Percentiles rank a stretch among this genome's conserved stretches.
These are phyloP conservation scores for Leccinum uliginosum DNA, from an alignment of 768 basidiomycete species.

Conservation along the genomic window DNA sequence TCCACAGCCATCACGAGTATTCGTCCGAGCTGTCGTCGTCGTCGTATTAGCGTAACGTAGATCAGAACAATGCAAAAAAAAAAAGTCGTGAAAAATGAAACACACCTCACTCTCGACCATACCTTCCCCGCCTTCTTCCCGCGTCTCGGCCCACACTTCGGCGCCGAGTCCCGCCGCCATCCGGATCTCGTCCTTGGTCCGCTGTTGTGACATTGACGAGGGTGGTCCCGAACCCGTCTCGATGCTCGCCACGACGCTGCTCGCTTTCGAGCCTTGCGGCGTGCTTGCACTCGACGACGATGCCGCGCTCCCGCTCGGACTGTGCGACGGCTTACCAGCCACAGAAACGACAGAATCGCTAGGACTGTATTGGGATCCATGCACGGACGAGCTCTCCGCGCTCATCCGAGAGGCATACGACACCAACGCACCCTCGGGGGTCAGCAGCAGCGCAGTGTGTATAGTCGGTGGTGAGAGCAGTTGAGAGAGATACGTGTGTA, in stretches of 20 bases:
- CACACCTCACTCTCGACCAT: conserved; percentile 78
- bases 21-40: conserved; percentile 53
- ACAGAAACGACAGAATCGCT: conserved; percentile 5
- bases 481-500: conserved; percentile 63
- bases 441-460: conserved; percentile 70
- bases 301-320: conserved; percentile 12
- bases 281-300: conserved; percentile 7
- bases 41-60: not conserved
- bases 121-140: conserved; percentile 41
- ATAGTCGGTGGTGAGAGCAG: conserved; percentile 49
- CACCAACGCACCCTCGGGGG: conserved; percentile 70
- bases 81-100: not conserved
- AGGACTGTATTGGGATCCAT: conserved; percentile 2
- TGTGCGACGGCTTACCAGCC: not conserved
- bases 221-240: conserved; percentile 3
- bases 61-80: not conserved
- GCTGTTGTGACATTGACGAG: conserved; percentile 11
- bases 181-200: conserved; percentile 69
- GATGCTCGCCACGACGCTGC: conserved; percentile 4
- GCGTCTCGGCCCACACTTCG: conserved; percentile 77
- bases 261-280: conserved; percentile 11
- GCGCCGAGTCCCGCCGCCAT: conserved; percentile 68
- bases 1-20: conserved; percentile 66
- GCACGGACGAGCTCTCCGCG: conserved; percentile 3
- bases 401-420: conserved; percentile 55